A percentile compares a stretch with the other conserved stretches of the same genome.
These are phyloP conservation scores for Cryptococcus sp. DNA, from an alignment of 1,284 basidiomycete species.

Conservation along the genomic window DNA sequence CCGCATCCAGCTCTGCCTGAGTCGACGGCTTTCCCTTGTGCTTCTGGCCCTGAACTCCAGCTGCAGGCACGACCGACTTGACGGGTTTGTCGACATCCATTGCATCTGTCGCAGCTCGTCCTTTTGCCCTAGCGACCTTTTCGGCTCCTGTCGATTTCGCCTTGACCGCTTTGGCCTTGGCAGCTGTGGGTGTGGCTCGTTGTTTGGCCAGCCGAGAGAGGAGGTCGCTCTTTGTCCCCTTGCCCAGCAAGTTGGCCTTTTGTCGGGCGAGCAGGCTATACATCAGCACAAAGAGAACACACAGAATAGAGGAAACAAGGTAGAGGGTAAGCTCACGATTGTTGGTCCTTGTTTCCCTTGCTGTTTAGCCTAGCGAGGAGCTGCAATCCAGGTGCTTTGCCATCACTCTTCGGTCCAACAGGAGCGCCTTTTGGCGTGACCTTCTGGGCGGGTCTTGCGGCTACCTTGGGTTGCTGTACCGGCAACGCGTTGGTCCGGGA, in stretches of 20 bases:
- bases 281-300: slow-evolving; percentile 3
- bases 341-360: slow-evolving; percentile 27
- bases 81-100: slow-evolving; percentile 32
- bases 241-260: slow-evolving; percentile 31
- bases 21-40: slow-evolving; percentile 26
- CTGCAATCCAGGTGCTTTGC: slow-evolving; percentile 30
- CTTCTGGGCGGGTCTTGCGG: too few species aligned
- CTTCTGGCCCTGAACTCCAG: slow-evolving; percentile 5
- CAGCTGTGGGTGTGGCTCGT: slow-evolving; percentile 6
- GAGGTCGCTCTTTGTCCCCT: slow-evolving; percentile 24
- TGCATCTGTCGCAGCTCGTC: slow-evolving; percentile 12
- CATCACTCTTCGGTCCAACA: too few species aligned
- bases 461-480: neutral
- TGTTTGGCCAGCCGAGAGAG: slow-evolving; percentile 27
- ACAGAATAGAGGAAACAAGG: neutral
- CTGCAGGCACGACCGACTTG: neutral
- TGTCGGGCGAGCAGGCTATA: slow-evolving; percentile 34
- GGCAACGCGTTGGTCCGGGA: neutral
- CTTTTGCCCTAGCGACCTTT: slow-evolving; percentile 35
- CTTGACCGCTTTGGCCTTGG: slow-evolving; percentile 15
- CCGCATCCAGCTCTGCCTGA: slow-evolving; percentile 40
- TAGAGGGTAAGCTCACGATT: slow-evolving; percentile 22
- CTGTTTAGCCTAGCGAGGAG: slow-evolving; percentile 30
- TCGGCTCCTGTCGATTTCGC: slow-evolving; percentile 9
- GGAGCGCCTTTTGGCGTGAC: too few species aligned